Evolutionary conservation across 345 rosid genomes (phyloP).

Genomic region (Populus deltoides): DNA sequence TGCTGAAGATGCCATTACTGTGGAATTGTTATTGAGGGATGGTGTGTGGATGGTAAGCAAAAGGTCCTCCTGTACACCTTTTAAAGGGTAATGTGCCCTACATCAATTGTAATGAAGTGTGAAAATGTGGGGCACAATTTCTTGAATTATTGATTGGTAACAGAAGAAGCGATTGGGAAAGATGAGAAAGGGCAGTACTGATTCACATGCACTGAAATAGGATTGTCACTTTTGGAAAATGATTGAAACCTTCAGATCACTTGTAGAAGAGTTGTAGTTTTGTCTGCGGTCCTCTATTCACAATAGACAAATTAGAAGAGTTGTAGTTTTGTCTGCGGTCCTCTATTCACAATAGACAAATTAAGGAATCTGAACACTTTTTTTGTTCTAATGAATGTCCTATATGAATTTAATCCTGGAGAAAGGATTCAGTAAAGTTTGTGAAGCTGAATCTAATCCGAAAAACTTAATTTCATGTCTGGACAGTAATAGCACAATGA

Average conservation of each 20-base stretch:
- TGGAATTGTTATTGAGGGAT: neutral
- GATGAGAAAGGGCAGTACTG: neutral
- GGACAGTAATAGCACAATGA: too few relatives aligned
- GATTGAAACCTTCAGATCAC: neutral
- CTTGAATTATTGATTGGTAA: neutral
- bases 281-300: neutral
- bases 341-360: neutral
- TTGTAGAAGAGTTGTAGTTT: neutral
- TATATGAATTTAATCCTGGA: neutral
- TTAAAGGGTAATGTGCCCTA: constrained; percentile 1
- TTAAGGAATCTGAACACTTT: neutral
- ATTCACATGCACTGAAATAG: constrained; percentile 2
- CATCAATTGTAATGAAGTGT: neutral
- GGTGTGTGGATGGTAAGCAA: neutral
- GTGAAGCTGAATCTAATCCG: neutral
- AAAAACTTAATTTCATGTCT: too few relatives aligned
- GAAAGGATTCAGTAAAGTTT: neutral
- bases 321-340: neutral
- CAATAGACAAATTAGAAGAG: neutral
- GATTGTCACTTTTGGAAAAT: neutral
- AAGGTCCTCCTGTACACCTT: neutral
- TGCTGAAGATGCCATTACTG: neutral
- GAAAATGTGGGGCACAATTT: neutral
- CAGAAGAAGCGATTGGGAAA: neutral
- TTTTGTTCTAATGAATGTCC: neutral